Conservation (phyloP, 192 early-diverging fungal species). For the Geosiphon pyriformis region DNA sequence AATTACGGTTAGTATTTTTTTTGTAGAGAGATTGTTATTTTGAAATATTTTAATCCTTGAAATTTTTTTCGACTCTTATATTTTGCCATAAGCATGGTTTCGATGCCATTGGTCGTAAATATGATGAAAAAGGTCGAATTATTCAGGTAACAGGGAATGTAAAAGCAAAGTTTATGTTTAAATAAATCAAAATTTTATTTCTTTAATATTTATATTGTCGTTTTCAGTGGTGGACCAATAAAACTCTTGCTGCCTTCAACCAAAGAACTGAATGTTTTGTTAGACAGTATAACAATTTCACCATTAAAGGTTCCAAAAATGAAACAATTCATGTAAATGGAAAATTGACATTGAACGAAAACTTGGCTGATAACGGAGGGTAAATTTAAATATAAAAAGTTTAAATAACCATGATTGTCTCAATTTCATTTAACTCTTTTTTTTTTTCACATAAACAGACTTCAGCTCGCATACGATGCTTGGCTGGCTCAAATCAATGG, state of each 20-base stretch:
- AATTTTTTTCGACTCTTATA: no score
- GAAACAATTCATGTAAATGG: constrained; percentile 46
- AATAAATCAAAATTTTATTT: no score
- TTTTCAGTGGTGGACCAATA: constrained; percentile 75
- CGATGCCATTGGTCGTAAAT: constrained; percentile 53
- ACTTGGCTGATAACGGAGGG: constrained; percentile 69
- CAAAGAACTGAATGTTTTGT: constrained; percentile 55
- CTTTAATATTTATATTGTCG: no score
- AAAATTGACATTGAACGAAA: constrained; percentile 55
- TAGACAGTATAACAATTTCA: constrained; percentile 56
- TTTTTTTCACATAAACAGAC: no score
- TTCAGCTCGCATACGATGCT: no score
- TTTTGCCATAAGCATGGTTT: constrained; percentile 55
- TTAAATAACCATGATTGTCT: no score
- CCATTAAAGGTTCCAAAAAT: constrained; percentile 38
- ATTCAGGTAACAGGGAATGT: no score
- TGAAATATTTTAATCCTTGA: background rate
- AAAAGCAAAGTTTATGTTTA: no score
- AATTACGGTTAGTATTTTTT: constrained; percentile 42
- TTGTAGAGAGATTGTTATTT: background rate
- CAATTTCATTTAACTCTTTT: no score
- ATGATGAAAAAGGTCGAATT: constrained; percentile 48
- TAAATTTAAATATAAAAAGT: no score
- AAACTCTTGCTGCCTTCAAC: constrained; percentile 50
- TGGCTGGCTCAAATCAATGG: no score